Evolutionary conservation across 108 stramenopile species (phyloP), one percentile per base, ranked within the genome.

Genomic region (Cyclotella cryptica): DNA sequence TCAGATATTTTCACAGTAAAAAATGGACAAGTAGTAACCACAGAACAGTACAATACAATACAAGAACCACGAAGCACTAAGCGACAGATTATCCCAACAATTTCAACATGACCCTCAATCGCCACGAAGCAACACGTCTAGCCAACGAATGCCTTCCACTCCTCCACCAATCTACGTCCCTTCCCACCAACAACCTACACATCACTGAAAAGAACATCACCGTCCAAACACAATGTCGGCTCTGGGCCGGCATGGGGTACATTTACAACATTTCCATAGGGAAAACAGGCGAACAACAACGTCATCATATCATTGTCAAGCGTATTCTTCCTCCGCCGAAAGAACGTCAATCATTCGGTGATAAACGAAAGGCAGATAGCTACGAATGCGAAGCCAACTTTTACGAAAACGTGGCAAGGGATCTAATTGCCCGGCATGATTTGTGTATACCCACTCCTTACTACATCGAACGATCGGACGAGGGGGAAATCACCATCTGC

Each of bases 371-470:
- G 71, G 83, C 87, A 0, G 52, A 27, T 14, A 85, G 83, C 47
- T 94, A 94, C 71, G 66, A 66, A 28, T 81, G 89, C 42, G 93
- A 94, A 74, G 83, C 89, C 59, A 86, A 84, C 22, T 94, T 92
- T 57, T 94, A 94, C 57, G 17, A 84, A 57, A 54, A 81, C 6
- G 29, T 84, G 15, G 88, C 88, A 1, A 65, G 69, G 3, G 18
- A 21, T 0, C 46, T 90, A 11, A 28, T 82, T 14, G 47, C 19
- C 7, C 49, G 72, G 52, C 18, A 70, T 26, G 61, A 43, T 39
- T 26, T 87, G 8, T 19, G 53, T 26, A 66, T 83, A 35, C 86
- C 83, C 21, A 9, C 52, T 4, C 88, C 89, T 1, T 87, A 80
- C 49, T 80, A 69, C 53, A 81, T 89, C 54, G 85, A 93, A 44